Base-by-base conservation (phyloP, 139 green algal species). In the Picochlorum sp. region DNA sequence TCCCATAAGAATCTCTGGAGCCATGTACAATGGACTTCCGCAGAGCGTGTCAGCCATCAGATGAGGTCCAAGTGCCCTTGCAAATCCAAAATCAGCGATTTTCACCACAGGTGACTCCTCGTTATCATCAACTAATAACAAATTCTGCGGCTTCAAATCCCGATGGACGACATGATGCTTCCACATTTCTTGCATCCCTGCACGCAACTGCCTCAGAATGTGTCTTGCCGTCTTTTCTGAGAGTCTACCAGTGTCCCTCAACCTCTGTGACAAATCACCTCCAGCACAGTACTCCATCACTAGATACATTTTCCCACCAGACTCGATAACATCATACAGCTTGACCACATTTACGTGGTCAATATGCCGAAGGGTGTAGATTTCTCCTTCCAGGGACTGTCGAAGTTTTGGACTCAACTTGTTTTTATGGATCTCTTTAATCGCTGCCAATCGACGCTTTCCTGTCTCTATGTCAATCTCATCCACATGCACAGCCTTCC, bases 41-140 rank as follows among this genome's bases (percentile, higher is more conserved):
- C 92, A 98, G 60, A 98, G 85, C 20, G 92, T 98, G 66, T 98
- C 89, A 11, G 92, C 92, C 68, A 98, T 75, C 37, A 55, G 50
- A 69, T 94, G 80, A 14, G 90, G 86, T 67, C 89, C 79, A 70
- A 96, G 77, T 37, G 77, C 83, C 30, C 94, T 71, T 7, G 93
- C 94, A 79, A 99, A 99, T 6, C 94, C 94, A 89, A 99, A 99
- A 79, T 99, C 94, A 11, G 94, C 94, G 57, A 99, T 98, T 74
- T 98, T 98, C 4, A 96, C 79, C 9, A 28, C 9, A 16, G 24
- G 34, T 41, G 69, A 74, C 3, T 63, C 59, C 2, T 73, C 49
- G 0, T 45, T 64, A 7, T 51, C 50, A 52, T 79, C 76, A 4
- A 73, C 82, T 30, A 96, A 78, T 65, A 97, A 80, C 66, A 97